Base-by-base conservation (phyloP, 768 basidiomycete genomes). In the Lyophyllum semitale region DNA sequence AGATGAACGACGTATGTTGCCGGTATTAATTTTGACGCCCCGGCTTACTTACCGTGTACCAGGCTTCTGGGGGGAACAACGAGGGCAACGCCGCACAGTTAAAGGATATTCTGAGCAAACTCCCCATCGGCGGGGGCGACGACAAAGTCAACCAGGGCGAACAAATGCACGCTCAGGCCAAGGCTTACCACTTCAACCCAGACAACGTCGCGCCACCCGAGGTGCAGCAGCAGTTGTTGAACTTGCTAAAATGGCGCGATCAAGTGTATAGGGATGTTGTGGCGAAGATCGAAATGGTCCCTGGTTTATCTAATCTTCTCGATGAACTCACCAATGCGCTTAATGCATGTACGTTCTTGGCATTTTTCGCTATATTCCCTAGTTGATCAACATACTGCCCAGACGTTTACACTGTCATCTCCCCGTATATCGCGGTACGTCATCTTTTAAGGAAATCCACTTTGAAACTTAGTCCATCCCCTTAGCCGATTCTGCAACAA, bases 361-460 rank as follows among this genome's bases (percentile, higher is more conserved):
- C 46, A n/a, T n/a, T 18, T 15, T 41, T 40, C 3, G 22, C 37
- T 27, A 20, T n/a, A 17, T 1, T 25, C 20, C 45, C 33, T 23
- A 53, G 44, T 47, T 59, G 8, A 66, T 29, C 18, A 48, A 23
- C 29, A 43, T 40, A n/a, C 29, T 27, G 45, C 32, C 22, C 41
- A 86, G 84, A 81, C 60, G 81, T 88, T 23, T 87, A 85, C 65
- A 85, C 85, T 11, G 73, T 87, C 29, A 69, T 89, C 35, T 85
- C 88, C 23, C 87, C 88, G 12, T 88, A 81, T 59, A 62, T 86
- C n/a, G 73, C 77, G 55, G 84, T 84, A 63, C 20, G 77, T 66
- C 71, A n/a, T 64, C 0, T 18, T 13, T 11, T 32, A 23, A 22
- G 26, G 35, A 46, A 8, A 11, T 23, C 15, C 35, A 27, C n/a